phyloP scores from a whole-genome alignment of 352 stramenopile species.

The Peronospora destructor region DNA sequence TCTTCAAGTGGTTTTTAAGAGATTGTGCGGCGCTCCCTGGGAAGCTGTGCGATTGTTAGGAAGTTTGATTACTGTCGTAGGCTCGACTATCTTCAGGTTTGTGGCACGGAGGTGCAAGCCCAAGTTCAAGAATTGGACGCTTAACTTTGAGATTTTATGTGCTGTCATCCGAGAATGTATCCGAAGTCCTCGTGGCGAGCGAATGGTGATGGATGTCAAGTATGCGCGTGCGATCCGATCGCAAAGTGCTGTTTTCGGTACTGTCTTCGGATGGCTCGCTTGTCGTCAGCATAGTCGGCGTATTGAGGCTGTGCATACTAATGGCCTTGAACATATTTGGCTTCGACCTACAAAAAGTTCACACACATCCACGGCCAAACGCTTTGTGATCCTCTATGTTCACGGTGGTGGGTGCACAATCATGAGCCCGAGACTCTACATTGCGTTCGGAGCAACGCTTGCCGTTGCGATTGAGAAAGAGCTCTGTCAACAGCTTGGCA shows the following conservation, averaged over 20 bases:
- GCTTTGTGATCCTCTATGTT: slow-evolving; percentile 43
- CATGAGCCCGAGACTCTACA: slow-evolving; percentile 38
- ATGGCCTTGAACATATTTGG: slow-evolving; percentile 39
- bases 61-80: slow-evolving; percentile 13
- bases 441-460: slow-evolving; percentile 24
- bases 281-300: slow-evolving; percentile 19
- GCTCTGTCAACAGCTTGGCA: slow-evolving; percentile 4
- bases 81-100: slow-evolving; percentile 18
- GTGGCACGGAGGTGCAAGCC: slow-evolving; percentile 27
- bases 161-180: slow-evolving; percentile 24
- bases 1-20: slow-evolving; percentile 18
- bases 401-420: slow-evolving; percentile 49
- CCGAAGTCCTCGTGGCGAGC: slow-evolving; percentile 21
- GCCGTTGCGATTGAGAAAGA: slow-evolving; percentile 24
- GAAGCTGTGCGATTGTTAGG: slow-evolving; percentile 21
- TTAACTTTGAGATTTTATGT: slow-evolving; percentile 35
- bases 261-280: slow-evolving; percentile 23
- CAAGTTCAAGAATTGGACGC: slow-evolving; percentile 39
- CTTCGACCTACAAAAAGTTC: slow-evolving; percentile 14
- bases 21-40: slow-evolving; percentile 29
- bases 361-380: slow-evolving; percentile 9
- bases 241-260: slow-evolving; percentile 26
- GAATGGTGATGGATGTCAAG: slow-evolving; percentile 21
- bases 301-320: slow-evolving; percentile 24
- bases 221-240: slow-evolving; percentile 30